These are phyloP conservation scores for Calonectria henricotiae DNA, from an alignment of 2,329 filamentous ascomycete species.

Conservation along the genomic window DNA sequence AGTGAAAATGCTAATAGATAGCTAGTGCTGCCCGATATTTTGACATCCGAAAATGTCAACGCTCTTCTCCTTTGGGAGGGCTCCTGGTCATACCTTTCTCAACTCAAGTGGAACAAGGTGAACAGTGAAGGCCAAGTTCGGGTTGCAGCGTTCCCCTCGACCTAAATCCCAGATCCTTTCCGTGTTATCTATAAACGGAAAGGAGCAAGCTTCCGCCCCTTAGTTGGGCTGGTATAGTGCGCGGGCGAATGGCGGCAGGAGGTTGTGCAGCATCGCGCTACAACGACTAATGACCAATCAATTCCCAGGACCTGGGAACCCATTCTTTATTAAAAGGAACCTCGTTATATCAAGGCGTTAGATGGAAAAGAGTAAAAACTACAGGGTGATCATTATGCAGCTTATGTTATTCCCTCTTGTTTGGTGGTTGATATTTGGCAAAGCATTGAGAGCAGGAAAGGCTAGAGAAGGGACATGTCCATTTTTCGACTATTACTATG, in stretches of 20 bases:
- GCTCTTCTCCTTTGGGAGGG: conserved; percentile 84
- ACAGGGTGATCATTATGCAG: neutral
- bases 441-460: neutral
- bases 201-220: neutral
- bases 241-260: neutral
- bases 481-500: neutral
- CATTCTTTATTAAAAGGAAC: conserved; percentile 31
- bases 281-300: conserved; percentile 34
- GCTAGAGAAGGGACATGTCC: neutral
- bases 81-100: conserved; percentile 85
- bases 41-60: conserved; percentile 75
- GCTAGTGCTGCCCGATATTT: conserved; percentile 82
- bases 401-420: neutral
- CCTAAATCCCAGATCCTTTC: conserved; percentile 40
- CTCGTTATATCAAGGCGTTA: conserved; percentile 32
- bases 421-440: neutral
- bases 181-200: neutral
- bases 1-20: conserved; percentile 35
- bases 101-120: conserved; percentile 84
- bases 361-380: neutral
- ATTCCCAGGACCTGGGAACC: conserved; percentile 30
- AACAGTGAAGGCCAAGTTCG: conserved; percentile 76
- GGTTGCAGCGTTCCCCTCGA: conserved; percentile 85
- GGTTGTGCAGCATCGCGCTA: neutral
- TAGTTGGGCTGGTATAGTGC: neutral